phyloP scores from a whole-genome alignment of 2,329 filamentous ascomycete species.

The Pseudogymnoascus sp. region DNA sequence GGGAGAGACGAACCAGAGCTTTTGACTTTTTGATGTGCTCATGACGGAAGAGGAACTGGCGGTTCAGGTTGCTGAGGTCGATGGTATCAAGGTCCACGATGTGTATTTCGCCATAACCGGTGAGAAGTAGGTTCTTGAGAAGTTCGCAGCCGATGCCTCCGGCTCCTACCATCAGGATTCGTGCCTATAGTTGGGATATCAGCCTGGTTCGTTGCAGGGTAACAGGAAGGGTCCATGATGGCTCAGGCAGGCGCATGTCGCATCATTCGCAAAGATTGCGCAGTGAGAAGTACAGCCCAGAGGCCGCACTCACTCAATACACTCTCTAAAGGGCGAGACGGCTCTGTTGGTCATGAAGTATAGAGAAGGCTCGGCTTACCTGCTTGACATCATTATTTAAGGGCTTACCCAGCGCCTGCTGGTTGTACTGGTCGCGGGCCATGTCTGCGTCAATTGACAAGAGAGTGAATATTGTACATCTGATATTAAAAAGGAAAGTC shows the following conservation, averaged over 20 bases:
- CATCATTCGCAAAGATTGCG: background rate
- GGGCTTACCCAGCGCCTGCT: conserved; percentile 59
- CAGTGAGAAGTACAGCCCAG: background rate
- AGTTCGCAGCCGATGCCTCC: conserved; percentile 97
- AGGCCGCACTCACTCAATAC: background rate
- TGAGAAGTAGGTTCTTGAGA: conserved; percentile 89
- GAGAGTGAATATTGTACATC: conserved; percentile 3
- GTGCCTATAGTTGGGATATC: conserved; percentile 51
- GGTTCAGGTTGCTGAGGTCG: conserved; percentile 93
- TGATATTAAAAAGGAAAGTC: background rate
- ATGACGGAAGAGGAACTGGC: conserved; percentile 92
- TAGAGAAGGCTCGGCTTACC: conserved; percentile 39
- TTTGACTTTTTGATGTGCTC: conserved; percentile 98
- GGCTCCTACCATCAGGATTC: conserved; percentile 88
- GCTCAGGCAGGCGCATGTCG: background rate
- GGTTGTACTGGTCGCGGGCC: conserved; percentile 48
- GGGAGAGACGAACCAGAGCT: conserved; percentile 59
- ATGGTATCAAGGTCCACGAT: conserved; percentile 97
- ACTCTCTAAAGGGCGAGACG: too few relatives aligned
- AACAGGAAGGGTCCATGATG: background rate
- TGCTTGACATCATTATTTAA: conserved; percentile 62
- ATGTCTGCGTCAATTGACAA: conserved; percentile 14
- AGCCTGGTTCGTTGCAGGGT: conserved; percentile 22
- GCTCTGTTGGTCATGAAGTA: background rate
- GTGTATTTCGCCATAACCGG: conserved; percentile 86